A percentile compares a stretch with the other conserved stretches of the same genome.
These are phyloP conservation scores for Massariosphaeria phaeospora DNA, from an alignment of 495 filamentous ascomycete species.

Conservation along the genomic window DNA sequence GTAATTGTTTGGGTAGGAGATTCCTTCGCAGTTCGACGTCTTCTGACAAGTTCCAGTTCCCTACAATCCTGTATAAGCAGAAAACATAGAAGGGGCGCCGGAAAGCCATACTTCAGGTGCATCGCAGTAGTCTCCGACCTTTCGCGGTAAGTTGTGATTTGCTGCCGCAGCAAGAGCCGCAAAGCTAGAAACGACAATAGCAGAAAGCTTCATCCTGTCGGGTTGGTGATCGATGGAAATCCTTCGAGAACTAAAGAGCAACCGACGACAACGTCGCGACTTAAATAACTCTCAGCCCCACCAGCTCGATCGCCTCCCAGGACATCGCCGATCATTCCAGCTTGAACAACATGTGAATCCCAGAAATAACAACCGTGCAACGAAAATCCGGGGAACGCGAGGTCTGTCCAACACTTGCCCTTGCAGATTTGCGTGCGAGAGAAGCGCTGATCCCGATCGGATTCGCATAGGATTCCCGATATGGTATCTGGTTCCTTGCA, in stretches of 20 bases:
- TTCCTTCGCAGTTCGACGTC: slow-evolving; percentile 5
- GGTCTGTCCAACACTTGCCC: not conserved
- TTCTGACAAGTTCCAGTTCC: slow-evolving; percentile 9
- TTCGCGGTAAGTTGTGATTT: not conserved
- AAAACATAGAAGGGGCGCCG: not conserved
- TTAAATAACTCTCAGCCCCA: not conserved
- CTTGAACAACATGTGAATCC: not conserved
- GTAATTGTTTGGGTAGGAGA: slow-evolving; percentile 7
- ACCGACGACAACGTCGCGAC: not conserved
- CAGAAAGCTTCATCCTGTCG: not conserved
- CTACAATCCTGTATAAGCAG: not conserved
- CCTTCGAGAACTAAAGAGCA: not conserved
- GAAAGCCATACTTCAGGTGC: not conserved
- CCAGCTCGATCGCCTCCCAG: not conserved
- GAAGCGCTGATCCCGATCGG: not conserved
- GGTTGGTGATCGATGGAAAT: not conserved
- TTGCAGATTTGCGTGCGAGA: not conserved
- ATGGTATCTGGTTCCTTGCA: too few species aligned
- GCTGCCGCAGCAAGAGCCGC: not conserved
- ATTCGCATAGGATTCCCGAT: too few species aligned
- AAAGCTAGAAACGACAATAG: not conserved
- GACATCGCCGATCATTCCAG: not conserved
- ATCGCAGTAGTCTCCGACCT: slow-evolving; percentile 5
- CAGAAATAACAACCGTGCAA: not conserved
- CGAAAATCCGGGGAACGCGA: not conserved